Conservation (phyloP, 1,139 yeast genomes). For the Taphrina wiesneri region DNA sequence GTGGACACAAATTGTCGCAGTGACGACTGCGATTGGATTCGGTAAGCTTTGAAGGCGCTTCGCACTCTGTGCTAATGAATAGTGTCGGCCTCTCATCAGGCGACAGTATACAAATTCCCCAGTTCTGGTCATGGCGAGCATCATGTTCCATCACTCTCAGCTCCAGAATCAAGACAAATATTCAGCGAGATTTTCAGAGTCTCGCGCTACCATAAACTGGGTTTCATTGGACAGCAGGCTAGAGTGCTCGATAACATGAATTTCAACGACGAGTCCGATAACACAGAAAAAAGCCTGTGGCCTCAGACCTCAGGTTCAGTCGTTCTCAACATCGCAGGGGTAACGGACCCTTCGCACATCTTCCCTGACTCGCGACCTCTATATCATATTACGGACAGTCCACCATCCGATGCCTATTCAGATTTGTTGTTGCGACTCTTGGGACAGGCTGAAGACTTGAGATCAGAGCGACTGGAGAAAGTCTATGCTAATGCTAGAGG, state of each 20-base stretch:
- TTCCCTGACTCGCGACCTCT: conserved; percentile 33
- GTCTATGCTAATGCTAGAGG: conserved; percentile 35
- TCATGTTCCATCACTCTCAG: conserved; percentile 19
- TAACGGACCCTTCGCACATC: conserved; percentile 28
- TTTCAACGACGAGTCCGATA: background rate
- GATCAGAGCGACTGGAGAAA: conserved; percentile 18
- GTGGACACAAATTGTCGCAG: background rate
- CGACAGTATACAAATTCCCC: conserved; percentile 25
- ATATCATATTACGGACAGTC: conserved; percentile 32
- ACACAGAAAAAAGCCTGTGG: conserved; percentile 23
- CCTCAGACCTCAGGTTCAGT: conserved; percentile 17
- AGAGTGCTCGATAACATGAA: conserved; percentile 28
- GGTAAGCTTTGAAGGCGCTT: background rate
- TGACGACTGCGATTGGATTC: background rate
- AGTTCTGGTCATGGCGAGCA: conserved; percentile 3
- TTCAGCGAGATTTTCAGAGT: conserved; percentile 35
- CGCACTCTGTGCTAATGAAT: background rate
- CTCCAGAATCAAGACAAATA: conserved; percentile 32
- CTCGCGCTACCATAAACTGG: conserved; percentile 29
- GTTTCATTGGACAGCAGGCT: conserved; percentile 32
- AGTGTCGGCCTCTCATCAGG: conserved; percentile 19
- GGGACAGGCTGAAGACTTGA: conserved; percentile 29
- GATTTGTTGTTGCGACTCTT: conserved; percentile 28
- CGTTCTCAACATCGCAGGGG: conserved; percentile 33
- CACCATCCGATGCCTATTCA: conserved; percentile 34